Percentiles rank a stretch among this genome's conserved stretches.
These are phyloP conservation scores for Scortechinia acanthostroma DNA, from an alignment of 2,329 filamentous ascomycete genomes.

Conservation along the genomic window DNA sequence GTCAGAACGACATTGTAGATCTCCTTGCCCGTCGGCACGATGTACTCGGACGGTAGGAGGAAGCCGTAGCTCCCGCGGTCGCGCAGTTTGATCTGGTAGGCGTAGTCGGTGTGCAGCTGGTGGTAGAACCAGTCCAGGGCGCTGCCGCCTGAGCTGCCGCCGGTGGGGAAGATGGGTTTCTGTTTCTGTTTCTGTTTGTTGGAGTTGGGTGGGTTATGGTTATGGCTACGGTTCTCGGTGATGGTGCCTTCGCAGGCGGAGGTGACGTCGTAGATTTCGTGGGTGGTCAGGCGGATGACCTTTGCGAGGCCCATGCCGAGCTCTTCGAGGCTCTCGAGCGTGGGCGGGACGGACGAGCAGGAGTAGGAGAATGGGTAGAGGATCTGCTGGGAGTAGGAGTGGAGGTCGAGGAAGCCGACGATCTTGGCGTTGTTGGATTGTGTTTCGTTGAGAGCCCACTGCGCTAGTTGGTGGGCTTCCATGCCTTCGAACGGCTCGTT, in stretches of 20 bases:
- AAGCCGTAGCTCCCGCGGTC: constrained; percentile 58
- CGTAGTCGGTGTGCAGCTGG: constrained; percentile 46
- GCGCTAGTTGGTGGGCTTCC: constrained; percentile 45
- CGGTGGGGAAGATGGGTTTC: constrained; percentile 32
- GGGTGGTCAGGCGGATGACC: constrained; percentile 47
- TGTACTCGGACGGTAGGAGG: constrained; percentile 43
- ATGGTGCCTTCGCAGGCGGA: constrained; percentile 55
- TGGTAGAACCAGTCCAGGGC: constrained; percentile 64
- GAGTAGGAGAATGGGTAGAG: neutral
- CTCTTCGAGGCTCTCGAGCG: constrained; percentile 58
- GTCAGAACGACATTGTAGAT: neutral
- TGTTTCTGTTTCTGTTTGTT: constrained; percentile 16
- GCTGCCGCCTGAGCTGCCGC: constrained; percentile 45
- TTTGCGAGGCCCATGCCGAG: constrained; percentile 58
- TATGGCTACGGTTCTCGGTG: constrained; percentile 5
- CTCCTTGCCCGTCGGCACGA: neutral
- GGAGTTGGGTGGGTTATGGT: too few relatives aligned
- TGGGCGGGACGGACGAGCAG: neutral
- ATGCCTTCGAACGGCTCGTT: constrained; percentile 34
- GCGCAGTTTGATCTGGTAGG: constrained; percentile 60
- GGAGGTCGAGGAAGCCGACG: constrained; percentile 46
- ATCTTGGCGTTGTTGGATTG: constrained; percentile 46
- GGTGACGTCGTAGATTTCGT: constrained; percentile 43
- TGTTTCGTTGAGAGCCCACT: constrained; percentile 57
- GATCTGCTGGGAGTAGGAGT: constrained; percentile 3